Base-by-base conservation (phyloP, 179 eudicot genomes). In the Patellifolia procumbens region DNA sequence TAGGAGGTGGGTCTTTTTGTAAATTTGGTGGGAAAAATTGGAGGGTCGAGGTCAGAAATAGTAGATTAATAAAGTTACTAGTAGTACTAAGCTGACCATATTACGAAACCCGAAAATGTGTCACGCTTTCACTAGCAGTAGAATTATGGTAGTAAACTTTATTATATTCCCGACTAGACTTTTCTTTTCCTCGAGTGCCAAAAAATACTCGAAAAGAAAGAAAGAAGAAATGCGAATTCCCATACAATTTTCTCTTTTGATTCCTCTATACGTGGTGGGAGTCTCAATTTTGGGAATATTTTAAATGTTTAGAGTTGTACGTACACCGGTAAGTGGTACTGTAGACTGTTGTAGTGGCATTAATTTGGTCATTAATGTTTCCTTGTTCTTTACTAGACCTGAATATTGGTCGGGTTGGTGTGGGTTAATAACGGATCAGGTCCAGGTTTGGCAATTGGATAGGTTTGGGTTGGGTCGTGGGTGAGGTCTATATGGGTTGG, bases 61-160 rank as follows among this genome's bases (percentile, higher is more conserved):
- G 32, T 39, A 68, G 34, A 68, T 28, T 11, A 58, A 39, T 39
- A 39, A 39, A 4, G 43, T 39, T 39, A 70, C 7, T 42, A 66
- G 19, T 65, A n/a, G 39, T 66, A 68, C 6, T 28, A 32, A 65
- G 78, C 39, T 67, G 68, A 39, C 43, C 20, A 34, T 58, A 73
- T 53, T 64, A 73, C 81, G 45, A 61, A 71, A 37, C 70, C 80
- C 80, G 15, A 70, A 76, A 77, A 77, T 78, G 76, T 72, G 81
- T 72, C 74, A 53, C 61, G 60, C 17, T 69, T 59, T 69, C 29
- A 60, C 17, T 68, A 34, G 69, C 10, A 45, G 68, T 74, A 12
- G 26, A 16, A 37, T 8, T 24, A n/a, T 74, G 35, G 63, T 43
- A 11, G 22, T 68, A 32, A 62, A 9, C 63, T 20, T 72, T 78